Conservation (phyloP, 2,329 filamentous ascomycete genomes). For the Domatiomyces catenatus region DNA sequence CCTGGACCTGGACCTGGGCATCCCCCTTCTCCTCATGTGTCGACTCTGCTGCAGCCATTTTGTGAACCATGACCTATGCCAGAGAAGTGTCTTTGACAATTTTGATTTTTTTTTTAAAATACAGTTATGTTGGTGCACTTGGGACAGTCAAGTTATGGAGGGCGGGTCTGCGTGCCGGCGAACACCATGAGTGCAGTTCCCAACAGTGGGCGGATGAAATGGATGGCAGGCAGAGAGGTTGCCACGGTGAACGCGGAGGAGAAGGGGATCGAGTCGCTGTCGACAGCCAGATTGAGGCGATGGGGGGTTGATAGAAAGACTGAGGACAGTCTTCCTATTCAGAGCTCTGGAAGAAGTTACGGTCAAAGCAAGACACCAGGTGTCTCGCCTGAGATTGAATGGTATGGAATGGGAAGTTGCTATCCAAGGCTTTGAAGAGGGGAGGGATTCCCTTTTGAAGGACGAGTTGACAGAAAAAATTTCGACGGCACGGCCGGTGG, state of each 20-base stretch:
- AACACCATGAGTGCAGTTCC: conserved; percentile 90
- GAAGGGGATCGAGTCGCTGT: conserved; percentile 26
- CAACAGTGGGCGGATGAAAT: conserved; percentile 73
- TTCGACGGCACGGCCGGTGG: neutral
- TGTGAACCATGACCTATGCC: neutral
- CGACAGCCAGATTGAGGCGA: conserved; percentile 27
- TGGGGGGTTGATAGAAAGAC: conserved; percentile 15
- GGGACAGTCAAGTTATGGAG: conserved; percentile 61
- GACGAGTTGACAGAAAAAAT: neutral
- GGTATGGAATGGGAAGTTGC: neutral
- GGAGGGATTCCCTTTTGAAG: neutral
- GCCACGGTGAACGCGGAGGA: conserved; percentile 70
- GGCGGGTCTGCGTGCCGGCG: conserved; percentile 90
- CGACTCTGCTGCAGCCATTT: neutral
- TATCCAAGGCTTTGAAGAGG: neutral
- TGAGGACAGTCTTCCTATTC: conserved; percentile 14
- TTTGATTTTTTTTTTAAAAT: neutral
- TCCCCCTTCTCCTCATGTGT: conserved; percentile 1
- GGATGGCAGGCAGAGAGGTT: conserved; percentile 58
- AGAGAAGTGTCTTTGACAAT: neutral
- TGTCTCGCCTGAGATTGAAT: neutral
- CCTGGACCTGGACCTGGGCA: too few relatives aligned
- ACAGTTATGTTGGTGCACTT: neutral
- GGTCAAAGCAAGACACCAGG: neutral
- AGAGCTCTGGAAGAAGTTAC: neutral